A percentile compares a stretch with the other conserved stretches of the same genome.
Conservation (phyloP, 2,329 filamentous ascomycete species). For the Trichoderma atroviride region DNA sequence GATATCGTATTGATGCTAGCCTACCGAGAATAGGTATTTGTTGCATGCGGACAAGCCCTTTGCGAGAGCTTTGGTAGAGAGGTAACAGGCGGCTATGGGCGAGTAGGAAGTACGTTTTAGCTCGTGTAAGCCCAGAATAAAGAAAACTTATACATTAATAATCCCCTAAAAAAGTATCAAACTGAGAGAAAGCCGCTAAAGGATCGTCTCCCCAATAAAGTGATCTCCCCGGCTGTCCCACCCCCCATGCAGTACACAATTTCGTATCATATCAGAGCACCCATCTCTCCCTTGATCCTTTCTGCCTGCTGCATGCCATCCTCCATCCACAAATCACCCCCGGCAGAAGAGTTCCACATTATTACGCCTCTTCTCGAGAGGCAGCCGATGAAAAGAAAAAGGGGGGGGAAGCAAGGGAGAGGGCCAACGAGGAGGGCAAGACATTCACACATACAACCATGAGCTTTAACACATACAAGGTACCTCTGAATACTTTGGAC, state of each 20-base stretch:
- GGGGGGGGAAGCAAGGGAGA: background rate
- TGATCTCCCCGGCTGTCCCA: background rate
- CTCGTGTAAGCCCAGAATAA: background rate
- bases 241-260: background rate
- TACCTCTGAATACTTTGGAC: slow-evolving; percentile 7
- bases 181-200: background rate
- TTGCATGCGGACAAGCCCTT: background rate
- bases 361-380: slow-evolving; percentile 7
- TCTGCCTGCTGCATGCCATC: background rate
- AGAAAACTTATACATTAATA: slow-evolving; percentile 8
- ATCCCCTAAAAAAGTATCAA: background rate
- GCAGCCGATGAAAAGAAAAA: background rate
- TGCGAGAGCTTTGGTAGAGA: background rate
- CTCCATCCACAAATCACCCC: background rate
- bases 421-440: too few species aligned
- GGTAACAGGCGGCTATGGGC: background rate
- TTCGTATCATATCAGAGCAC: background rate
- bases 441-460: slow-evolving; percentile 12
- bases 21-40: background rate
- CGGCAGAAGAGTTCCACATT: background rate
- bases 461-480: slow-evolving; percentile 4
- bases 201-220: background rate
- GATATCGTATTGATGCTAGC: background rate
- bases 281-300: background rate
- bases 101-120: background rate